A percentile compares a stretch with the other conserved stretches of the same genome.
Evolutionary conservation across 2,329 filamentous ascomycete genomes (phyloP).

Genomic region (Periconia sp.): DNA sequence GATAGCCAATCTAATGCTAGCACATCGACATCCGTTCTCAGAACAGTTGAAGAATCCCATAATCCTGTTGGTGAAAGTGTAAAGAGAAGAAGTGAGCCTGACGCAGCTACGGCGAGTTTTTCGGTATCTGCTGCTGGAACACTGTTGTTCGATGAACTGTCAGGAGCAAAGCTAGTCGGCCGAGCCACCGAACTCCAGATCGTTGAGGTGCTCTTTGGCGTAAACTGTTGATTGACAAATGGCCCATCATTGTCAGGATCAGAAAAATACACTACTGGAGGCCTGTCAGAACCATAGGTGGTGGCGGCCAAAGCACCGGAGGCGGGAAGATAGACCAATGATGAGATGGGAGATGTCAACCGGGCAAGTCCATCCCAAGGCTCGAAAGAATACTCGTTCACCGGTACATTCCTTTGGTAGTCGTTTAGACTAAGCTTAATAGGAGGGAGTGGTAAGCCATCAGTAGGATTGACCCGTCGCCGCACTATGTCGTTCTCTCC

Average conservation of each 20-base stretch:
- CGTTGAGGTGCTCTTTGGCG: slow-evolving; percentile 26
- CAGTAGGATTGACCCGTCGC: slow-evolving; percentile 9
- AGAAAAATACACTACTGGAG: slow-evolving; percentile 25
- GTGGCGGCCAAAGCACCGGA: slow-evolving; percentile 38
- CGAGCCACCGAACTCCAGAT: slow-evolving; percentile 37
- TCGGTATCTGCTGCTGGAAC: slow-evolving; percentile 30
- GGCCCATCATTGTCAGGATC: slow-evolving; percentile 32
- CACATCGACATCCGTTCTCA: slow-evolving; percentile 31
- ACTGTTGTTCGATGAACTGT: slow-evolving; percentile 11
- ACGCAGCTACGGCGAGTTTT: slow-evolving; percentile 40
- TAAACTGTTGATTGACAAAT: slow-evolving; percentile 35
- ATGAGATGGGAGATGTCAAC: slow-evolving; percentile 38
- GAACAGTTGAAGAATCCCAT: slow-evolving; percentile 22
- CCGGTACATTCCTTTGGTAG: too few relatives aligned
- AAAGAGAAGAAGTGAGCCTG: slow-evolving; percentile 30
- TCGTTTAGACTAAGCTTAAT: slow-evolving; percentile 5
- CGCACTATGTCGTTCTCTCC: slow-evolving; percentile 29
- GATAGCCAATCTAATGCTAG: slow-evolving; percentile 43
- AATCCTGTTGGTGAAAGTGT: slow-evolving; percentile 22
- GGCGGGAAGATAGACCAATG: slow-evolving; percentile 31
- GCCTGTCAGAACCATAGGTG: slow-evolving; percentile 33
- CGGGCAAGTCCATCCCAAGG: slow-evolving; percentile 28
- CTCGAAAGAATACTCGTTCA: slow-evolving; percentile 24
- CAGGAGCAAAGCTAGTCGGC: slow-evolving; percentile 19
- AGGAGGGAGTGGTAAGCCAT: slow-evolving; percentile 6